phyloP scores from a whole-genome alignment of 768 basidiomycete species.

The Gloeostereum incarnatum region DNA sequence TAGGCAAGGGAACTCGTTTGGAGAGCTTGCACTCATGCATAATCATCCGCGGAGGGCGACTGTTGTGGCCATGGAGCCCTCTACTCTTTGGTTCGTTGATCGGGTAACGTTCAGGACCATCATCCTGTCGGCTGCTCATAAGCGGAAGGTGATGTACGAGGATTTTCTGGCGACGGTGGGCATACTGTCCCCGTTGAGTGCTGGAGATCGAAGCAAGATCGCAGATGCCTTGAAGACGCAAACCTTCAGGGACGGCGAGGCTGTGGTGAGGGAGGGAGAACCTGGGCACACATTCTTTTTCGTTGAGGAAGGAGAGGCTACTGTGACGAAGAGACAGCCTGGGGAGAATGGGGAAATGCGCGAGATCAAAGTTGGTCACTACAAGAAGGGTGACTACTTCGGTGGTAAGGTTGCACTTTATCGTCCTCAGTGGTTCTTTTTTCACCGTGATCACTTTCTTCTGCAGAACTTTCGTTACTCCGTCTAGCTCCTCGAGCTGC shows the following conservation, averaged over 20 bases:
- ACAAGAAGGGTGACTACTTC: constrained; percentile 94
- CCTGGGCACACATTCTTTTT: constrained; percentile 98
- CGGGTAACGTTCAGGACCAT: constrained; percentile 98
- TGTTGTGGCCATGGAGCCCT: constrained; percentile 75
- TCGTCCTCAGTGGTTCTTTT: constrained; percentile 1
- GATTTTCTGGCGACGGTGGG: constrained; percentile 88
- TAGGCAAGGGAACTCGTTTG: constrained; percentile 80
- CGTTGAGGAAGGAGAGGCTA: constrained; percentile 88
- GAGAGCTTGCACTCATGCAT: constrained; percentile 97
- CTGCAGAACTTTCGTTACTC: constrained; percentile 81
- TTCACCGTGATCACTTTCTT: constrained; percentile 2
- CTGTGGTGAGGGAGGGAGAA: constrained; percentile 88
- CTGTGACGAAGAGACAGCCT: constrained; percentile 69
- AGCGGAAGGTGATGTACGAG: constrained; percentile 93
- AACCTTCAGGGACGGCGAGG: constrained; percentile 75
- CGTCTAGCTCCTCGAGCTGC: constrained; percentile 87
- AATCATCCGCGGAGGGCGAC: constrained; percentile 94
- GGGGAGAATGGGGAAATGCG: constrained; percentile 46
- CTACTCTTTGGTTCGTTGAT: constrained; percentile 91
- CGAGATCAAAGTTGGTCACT: constrained; percentile 64
- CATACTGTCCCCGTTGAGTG: constrained; percentile 76
- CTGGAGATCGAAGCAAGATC: constrained; percentile 91
- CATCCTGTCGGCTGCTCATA: constrained; percentile 86
- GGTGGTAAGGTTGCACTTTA: constrained; percentile 56
- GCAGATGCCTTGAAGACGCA: constrained; percentile 89